Conservation (phyloP, 768 basidiomycete species). For the Serendipita sp. region DNA sequence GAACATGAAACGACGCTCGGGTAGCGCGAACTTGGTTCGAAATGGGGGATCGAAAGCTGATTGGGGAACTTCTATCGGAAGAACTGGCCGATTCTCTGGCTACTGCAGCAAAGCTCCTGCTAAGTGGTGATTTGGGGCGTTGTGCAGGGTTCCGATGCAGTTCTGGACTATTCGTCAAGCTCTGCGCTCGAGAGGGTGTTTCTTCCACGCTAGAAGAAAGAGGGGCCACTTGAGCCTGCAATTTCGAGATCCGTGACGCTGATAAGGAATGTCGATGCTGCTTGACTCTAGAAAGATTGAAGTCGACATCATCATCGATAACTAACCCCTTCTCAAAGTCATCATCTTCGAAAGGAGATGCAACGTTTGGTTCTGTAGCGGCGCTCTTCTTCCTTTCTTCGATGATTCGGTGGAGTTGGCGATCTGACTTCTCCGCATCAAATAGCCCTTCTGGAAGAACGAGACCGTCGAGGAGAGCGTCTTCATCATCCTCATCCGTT, state of each 20-base stretch:
- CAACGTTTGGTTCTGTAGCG: slow-evolving; percentile 34
- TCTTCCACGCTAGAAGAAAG: background rate
- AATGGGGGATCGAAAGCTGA: background rate
- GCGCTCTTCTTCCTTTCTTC: slow-evolving; percentile 37
- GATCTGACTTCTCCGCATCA: slow-evolving; percentile 43
- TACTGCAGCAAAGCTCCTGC: background rate
- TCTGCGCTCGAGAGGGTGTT: background rate
- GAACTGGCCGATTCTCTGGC: background rate
- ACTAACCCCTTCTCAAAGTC: slow-evolving; percentile 76
- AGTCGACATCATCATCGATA: slow-evolving; percentile 66
- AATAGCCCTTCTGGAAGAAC: slow-evolving; percentile 63
- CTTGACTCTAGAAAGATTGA: slow-evolving; percentile 34
- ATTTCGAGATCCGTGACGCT: background rate
- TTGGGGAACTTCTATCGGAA: background rate
- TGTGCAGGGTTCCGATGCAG: background rate
- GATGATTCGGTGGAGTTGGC: slow-evolving; percentile 32
- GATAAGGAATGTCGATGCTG: background rate
- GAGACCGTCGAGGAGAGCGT: slow-evolving; percentile 59
- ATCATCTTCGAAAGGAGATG: slow-evolving; percentile 49
- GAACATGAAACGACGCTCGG: background rate
- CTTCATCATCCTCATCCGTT: slow-evolving; percentile 43
- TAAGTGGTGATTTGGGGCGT: background rate
- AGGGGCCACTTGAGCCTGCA: background rate
- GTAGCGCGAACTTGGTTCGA: background rate
- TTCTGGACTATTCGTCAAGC: background rate